Conservation (phyloP, 1,284 basidiomycete genomes). For the Papiliotrema terrestris region DNA sequence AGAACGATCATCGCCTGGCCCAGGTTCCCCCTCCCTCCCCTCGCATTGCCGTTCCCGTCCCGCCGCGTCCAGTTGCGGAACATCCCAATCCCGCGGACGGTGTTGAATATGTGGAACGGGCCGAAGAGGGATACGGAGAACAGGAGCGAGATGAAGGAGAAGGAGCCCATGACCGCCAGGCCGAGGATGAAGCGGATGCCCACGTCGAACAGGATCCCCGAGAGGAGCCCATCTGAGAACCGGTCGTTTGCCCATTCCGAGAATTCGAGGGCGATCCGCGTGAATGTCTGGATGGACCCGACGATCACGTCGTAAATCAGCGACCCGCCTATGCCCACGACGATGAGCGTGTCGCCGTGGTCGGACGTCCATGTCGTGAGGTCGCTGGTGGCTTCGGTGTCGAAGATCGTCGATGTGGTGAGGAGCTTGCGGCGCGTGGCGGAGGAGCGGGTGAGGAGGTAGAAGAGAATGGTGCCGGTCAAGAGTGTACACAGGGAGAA, state of each 20-base stretch:
- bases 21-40: slow-evolving; percentile 6
- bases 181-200: slow-evolving; percentile 40
- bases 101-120: slow-evolving; percentile 42
- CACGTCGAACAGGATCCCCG: slow-evolving; percentile 7
- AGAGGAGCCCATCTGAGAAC: background rate
- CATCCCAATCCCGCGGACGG: slow-evolving; percentile 33
- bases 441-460: slow-evolving; percentile 13
- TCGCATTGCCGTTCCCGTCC: slow-evolving; percentile 3
- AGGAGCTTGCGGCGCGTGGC: slow-evolving; percentile 11
- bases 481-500: slow-evolving; percentile 34
- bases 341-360: slow-evolving; percentile 16
- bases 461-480: slow-evolving; percentile 33
- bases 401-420: slow-evolving; percentile 9
- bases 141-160: slow-evolving; percentile 42
- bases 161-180: slow-evolving; percentile 41
- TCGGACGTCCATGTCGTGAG: slow-evolving; percentile 3
- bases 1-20: slow-evolving; percentile 29
- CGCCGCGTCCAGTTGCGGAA: slow-evolving; percentile 20
- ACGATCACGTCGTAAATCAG: slow-evolving; percentile 35
- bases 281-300: slow-evolving; percentile 33
- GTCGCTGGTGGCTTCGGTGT: slow-evolving; percentile 15
- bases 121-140: slow-evolving; percentile 39
- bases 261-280: slow-evolving; percentile 25
- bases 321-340: slow-evolving; percentile 27
- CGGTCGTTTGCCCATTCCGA: slow-evolving; percentile 2